These are phyloP conservation scores for Gastrodia elata DNA, from an alignment of 106 monocot species.

Conservation along the genomic window DNA sequence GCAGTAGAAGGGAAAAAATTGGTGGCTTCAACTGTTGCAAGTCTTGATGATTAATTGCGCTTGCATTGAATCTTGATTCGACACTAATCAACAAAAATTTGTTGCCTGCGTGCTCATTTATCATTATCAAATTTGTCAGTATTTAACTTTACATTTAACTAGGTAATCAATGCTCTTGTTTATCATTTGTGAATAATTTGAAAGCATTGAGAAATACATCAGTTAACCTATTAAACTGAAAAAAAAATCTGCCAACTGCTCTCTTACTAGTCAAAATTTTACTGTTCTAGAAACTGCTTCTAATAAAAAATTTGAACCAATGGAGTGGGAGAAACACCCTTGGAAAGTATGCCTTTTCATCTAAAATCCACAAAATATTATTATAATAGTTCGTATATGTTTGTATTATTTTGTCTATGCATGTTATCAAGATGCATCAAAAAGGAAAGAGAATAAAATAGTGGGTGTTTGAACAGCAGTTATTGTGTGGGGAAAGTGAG, in stretches of 20 bases:
- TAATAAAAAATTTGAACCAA: too few relatives aligned
- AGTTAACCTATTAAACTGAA: neutral
- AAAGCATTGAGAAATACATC: neutral
- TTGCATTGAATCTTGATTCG: too few relatives aligned
- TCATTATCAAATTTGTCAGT: neutral
- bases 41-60: too few relatives aligned
- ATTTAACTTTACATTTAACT: neutral
- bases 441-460: neutral
- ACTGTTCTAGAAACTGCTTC: too few relatives aligned
- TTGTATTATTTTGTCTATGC: neutral
- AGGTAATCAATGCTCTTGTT: neutral
- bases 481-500: slow-evolving; percentile 7
- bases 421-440: neutral
- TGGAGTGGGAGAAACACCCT: too few relatives aligned
- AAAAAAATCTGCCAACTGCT: too few relatives aligned
- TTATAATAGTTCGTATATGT: neutral
- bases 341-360: neutral
- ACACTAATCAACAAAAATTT: too few relatives aligned
- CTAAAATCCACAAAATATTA: neutral
- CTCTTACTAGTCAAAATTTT: too few relatives aligned
- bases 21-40: too few relatives aligned
- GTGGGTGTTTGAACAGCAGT: neutral
- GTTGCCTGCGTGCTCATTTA: too few relatives aligned
- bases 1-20: too few relatives aligned
- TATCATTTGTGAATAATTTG: neutral